phyloP scores from a whole-genome alignment of 306 rosid species.

The Rosa multiflora region DNA sequence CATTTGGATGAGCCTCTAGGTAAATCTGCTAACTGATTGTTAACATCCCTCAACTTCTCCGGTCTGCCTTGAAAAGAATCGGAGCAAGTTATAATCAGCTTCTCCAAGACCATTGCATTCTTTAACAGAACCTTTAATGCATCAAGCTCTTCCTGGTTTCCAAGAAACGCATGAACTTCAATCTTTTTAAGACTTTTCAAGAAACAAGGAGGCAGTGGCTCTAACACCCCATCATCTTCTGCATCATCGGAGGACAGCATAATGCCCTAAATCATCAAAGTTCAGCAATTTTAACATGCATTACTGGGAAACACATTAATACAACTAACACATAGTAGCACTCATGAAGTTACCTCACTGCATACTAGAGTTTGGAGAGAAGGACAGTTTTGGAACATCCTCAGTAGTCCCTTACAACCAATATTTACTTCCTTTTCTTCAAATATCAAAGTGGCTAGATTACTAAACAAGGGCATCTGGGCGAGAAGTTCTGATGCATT shows the following conservation, averaged over 20 bases:
- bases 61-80: neutral
- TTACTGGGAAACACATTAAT: neutral
- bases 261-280: neutral
- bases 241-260: neutral
- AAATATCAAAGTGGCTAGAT: neutral
- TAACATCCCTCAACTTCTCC: neutral
- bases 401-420: neutral
- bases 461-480: neutral
- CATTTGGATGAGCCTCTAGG: neutral
- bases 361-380: neutral
- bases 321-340: neutral
- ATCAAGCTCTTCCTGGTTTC: neutral
- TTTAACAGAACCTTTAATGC: neutral
- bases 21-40: neutral
- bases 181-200: neutral
- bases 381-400: neutral
- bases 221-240: neutral
- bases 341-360: neutral
- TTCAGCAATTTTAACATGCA: neutral
- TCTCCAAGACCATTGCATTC: conserved; percentile 10
- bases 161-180: neutral
- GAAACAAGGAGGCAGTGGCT: conserved; percentile 9
- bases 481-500: neutral
- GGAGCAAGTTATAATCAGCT: neutral
- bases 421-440: neutral